A percentile compares a stretch with the other conserved stretches of the same genome.
Conservation (phyloP, 331 rosid species). For the Pyracantha coccinea region DNA sequence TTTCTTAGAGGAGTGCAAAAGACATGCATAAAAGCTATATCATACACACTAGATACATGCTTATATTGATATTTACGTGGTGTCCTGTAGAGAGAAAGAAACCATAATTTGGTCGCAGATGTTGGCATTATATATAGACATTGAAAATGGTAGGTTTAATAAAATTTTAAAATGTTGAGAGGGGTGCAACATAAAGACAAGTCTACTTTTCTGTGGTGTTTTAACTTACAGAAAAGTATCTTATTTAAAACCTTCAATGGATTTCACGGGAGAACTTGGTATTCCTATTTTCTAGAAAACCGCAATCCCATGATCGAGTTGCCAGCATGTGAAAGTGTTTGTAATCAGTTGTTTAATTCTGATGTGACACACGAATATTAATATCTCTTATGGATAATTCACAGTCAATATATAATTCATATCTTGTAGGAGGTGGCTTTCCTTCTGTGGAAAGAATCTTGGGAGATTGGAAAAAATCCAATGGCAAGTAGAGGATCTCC, state of each 20-base stretch:
- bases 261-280: background rate
- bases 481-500: slow-evolving; percentile 97
- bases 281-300: background rate
- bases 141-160: background rate
- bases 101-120: background rate
- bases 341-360: background rate
- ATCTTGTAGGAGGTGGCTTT: slow-evolving; percentile 79
- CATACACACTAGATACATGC: background rate
- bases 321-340: background rate
- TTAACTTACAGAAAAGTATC: background rate
- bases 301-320: background rate
- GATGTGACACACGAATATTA: background rate
- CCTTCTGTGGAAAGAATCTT: slow-evolving; percentile 95
- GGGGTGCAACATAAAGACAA: background rate
- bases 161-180: background rate
- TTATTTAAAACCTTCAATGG: background rate
- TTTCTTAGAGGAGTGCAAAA: background rate
- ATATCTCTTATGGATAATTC: background rate
- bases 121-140: background rate
- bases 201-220: background rate
- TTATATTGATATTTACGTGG: background rate
- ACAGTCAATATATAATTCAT: background rate
- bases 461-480: slow-evolving; percentile 84
- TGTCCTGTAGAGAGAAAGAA: background rate
- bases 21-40: too few species aligned